phyloP scores from a whole-genome alignment of 1,284 basidiomycete genomes.

The Meripilus lineatus region DNA sequence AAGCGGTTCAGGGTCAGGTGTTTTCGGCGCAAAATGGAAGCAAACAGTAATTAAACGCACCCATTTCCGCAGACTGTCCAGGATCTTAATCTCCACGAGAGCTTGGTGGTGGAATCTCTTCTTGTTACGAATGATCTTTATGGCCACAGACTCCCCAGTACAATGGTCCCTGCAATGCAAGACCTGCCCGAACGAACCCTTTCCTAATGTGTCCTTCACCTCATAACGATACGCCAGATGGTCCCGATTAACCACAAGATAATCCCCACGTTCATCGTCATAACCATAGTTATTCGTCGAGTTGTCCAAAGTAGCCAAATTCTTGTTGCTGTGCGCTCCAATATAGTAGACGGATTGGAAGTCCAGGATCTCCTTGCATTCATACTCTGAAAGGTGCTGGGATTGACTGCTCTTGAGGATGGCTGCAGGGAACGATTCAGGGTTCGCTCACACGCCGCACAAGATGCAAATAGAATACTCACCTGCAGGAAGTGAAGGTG shows the following conservation, averaged over 20 bases:
- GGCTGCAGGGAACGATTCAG: constrained; percentile 39
- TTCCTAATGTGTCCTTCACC: constrained; percentile 87
- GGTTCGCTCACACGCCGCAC: constrained; percentile 8
- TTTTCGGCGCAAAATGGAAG: neutral
- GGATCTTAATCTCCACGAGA: constrained; percentile 96
- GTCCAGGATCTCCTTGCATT: constrained; percentile 89
- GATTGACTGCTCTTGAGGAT: constrained; percentile 57
- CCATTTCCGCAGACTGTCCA: constrained; percentile 97
- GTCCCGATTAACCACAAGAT: constrained; percentile 85
- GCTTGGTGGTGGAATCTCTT: constrained; percentile 99
- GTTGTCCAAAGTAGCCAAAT: constrained; percentile 67
- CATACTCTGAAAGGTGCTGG: constrained; percentile 77
- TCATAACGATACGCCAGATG: constrained; percentile 98
- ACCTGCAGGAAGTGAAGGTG: constrained; percentile 72
- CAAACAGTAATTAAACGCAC: constrained; percentile 42
- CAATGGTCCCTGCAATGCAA: constrained; percentile 94
- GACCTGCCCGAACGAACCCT: constrained; percentile 98
- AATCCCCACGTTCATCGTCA: constrained; percentile 98
- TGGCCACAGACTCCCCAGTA: constrained; percentile 94
- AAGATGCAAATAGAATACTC: constrained; percentile 26
- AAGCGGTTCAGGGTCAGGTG: constrained; percentile 10
- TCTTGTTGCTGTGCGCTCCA: constrained; percentile 80
- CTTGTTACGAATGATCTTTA: constrained; percentile 99
- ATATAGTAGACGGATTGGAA: constrained; percentile 83
- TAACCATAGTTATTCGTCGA: constrained; percentile 91